Percentiles rank a stretch among this genome's conserved stretches.
phyloP scores from a whole-genome alignment of 2,329 filamentous ascomycete species.

The Ophiobolus disseminans region DNA sequence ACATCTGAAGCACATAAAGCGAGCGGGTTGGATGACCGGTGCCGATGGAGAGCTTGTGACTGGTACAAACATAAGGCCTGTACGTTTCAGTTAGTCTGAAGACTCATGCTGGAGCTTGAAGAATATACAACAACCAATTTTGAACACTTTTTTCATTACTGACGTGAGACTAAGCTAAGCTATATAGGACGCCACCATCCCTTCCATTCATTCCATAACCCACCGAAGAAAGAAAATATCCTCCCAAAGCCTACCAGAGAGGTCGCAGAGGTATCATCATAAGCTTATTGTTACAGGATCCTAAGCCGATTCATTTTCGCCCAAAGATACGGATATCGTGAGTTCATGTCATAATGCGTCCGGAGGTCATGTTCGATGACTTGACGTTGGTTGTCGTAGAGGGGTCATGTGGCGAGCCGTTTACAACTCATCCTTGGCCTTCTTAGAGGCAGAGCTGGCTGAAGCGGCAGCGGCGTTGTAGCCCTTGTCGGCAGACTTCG shows the following conservation, averaged over 20 bases:
- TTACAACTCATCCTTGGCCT: slow-evolving; percentile 57
- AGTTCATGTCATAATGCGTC: slow-evolving; percentile 27
- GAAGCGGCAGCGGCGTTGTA: slow-evolving; percentile 43
- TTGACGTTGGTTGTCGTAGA: slow-evolving; percentile 20
- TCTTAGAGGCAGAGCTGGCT: slow-evolving; percentile 41
- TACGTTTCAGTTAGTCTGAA: too few species aligned
- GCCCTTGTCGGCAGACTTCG: slow-evolving; percentile 43
- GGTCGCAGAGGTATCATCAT: slow-evolving; percentile 31
- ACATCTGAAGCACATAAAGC: too few species aligned
- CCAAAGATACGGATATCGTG: slow-evolving; percentile 29
- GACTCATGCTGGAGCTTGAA: too few species aligned
- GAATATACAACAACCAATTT: too few species aligned
- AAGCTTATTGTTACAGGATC: slow-evolving; percentile 34
- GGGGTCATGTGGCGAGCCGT: slow-evolving; percentile 1
- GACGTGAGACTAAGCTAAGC: slow-evolving; percentile 21
- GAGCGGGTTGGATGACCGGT: too few species aligned
- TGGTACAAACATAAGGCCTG: too few species aligned
- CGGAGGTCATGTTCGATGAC: slow-evolving; percentile 14
- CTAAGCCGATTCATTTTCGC: slow-evolving; percentile 19
- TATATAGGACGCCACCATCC: slow-evolving; percentile 26
- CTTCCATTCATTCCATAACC: slow-evolving; percentile 10
- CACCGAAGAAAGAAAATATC: slow-evolving; percentile 19
- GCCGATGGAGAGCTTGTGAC: too few species aligned
- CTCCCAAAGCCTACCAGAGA: slow-evolving; percentile 24
- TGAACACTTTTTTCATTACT: slow-evolving; percentile 35